Evolutionary conservation across 805 yeast genomes (phyloP), one percentile per base, ranked within the genome.

Genomic region (Gaillardinia entomophila): DNA sequence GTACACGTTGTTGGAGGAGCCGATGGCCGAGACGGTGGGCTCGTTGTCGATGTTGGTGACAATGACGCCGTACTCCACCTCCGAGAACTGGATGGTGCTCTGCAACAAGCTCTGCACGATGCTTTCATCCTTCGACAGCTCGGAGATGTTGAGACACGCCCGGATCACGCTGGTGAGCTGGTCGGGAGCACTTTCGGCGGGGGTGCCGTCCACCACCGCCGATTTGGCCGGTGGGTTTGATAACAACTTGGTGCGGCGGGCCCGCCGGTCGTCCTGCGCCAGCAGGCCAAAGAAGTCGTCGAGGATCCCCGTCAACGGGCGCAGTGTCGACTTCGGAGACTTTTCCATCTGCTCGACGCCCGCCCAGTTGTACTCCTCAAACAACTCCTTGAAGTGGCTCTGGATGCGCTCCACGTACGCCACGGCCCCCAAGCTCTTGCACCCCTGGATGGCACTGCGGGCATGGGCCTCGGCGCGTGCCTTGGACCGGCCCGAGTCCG

Each of bases 101-200:
- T 59, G 59, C 1, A 71, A 46, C 12, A 73, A 40, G 27, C 57
- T 65, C 14, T 51, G 42, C 3, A 63, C 46, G 30, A 71, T 68
- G 1, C 61, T 45, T 3, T 54, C 55, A 27, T 55, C 49, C 30
- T 62, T 60, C 11, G 64, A 58, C 5, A 71, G 60, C 40, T 70
- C 75, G 2, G 75, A 64, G n/a, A 73, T 68, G 11, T 63, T 61
- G n/a, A 71, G 51, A 40, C 76, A 70, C 2, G 73, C 63, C 32
- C 57, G 57, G 32, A 73, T 51, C 0, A 72, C 71, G n/a, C 44
- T 44, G 27, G 57, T 57, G 40, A 42, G 35, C 16, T 16, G n/a
- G 39, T 7, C 16, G 20, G 5, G 22, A 6, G 12, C 6, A 12
- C 8, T 10, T 19, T 19, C 22, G 8, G 10, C 25, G 49, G 43